Conservation (phyloP, 352 stramenopile species). For the Chrysophaeum taylorii region DNA sequence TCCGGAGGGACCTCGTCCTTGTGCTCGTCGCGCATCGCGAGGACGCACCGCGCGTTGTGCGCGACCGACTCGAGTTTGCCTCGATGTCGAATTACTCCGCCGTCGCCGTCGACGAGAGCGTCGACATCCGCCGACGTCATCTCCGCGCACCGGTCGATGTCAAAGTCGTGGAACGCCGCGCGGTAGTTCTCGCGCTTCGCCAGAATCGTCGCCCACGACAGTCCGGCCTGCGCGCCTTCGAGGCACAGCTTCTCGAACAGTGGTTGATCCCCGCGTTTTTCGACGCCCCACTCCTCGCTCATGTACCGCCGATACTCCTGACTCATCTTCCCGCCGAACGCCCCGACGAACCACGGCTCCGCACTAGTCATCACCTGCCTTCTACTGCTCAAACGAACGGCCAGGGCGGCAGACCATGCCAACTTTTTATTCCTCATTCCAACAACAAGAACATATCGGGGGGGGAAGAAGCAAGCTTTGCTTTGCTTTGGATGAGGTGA, state of each 20-base stretch:
- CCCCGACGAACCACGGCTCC: too few relatives aligned
- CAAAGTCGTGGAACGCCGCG: conserved; percentile 36
- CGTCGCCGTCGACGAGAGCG: too few relatives aligned
- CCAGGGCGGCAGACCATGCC: too few relatives aligned
- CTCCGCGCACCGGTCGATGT: conserved; percentile 35
- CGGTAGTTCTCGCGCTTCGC: conserved; percentile 41
- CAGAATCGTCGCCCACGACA: conserved; percentile 45
- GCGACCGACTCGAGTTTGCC: conserved; percentile 42
- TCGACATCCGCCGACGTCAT: conserved; percentile 36
- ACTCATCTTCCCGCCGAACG: too few relatives aligned
- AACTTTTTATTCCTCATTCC: too few relatives aligned
- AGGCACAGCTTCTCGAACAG: conserved; percentile 48
- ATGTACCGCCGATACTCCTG: too few relatives aligned
- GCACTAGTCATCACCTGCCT: too few relatives aligned
- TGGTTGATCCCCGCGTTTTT: conserved; percentile 24
- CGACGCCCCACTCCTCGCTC: conserved; percentile 11
- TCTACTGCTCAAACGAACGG: too few relatives aligned
- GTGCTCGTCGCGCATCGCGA: conserved; percentile 25
- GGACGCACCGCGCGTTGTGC: conserved; percentile 41
- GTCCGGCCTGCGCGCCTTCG: conserved; percentile 40
- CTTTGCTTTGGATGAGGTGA: too few relatives aligned
- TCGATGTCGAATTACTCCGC: conserved; percentile 38
- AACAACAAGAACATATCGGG: too few relatives aligned
- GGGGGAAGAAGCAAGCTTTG: too few relatives aligned
- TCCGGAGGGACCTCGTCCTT: conserved; percentile 7